Conservation (phyloP, 495 filamentous ascomycete species). For the Hypoxylon cercidicola region DNA sequence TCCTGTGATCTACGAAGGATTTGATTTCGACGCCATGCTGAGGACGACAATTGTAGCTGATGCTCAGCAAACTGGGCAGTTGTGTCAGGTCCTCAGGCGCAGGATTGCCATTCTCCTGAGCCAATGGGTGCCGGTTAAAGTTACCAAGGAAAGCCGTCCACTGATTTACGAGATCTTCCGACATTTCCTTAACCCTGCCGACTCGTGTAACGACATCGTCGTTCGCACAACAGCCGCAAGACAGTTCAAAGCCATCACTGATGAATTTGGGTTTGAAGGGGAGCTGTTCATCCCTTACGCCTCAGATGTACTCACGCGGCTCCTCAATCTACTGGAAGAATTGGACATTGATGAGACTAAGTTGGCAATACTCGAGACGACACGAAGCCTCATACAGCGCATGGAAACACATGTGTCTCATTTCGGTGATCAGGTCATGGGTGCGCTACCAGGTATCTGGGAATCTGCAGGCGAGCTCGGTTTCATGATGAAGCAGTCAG, state of each 20-base stretch:
- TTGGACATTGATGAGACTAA: slow-evolving; percentile 88
- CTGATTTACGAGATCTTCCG: slow-evolving; percentile 91
- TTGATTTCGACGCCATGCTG: slow-evolving; percentile 87
- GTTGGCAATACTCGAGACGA: slow-evolving; percentile 84
- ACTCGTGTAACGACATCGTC: slow-evolving; percentile 86
- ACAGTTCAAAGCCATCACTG: slow-evolving; percentile 79
- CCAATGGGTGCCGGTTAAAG: slow-evolving; percentile 85
- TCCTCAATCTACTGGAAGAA: slow-evolving; percentile 81
- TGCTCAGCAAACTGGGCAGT: slow-evolving; percentile 76
- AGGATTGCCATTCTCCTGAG: slow-evolving; percentile 87
- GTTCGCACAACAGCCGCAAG: slow-evolving; percentile 91
- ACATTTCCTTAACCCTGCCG: slow-evolving; percentile 80
- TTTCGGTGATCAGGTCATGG: slow-evolving; percentile 83
- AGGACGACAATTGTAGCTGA: slow-evolving; percentile 78
- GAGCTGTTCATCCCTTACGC: slow-evolving; percentile 79
- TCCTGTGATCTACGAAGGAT: slow-evolving; percentile 68
- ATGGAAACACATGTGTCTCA: slow-evolving; percentile 78
- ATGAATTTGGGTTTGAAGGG: slow-evolving; percentile 82
- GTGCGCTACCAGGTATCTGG: slow-evolving; percentile 85
- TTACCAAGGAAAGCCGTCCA: slow-evolving; percentile 68
- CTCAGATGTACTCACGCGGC: slow-evolving; percentile 68
- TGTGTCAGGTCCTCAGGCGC: slow-evolving; percentile 87
- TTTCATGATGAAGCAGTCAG: slow-evolving; percentile 86
- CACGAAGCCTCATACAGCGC: slow-evolving; percentile 79
- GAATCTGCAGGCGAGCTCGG: slow-evolving; percentile 81